phyloP scores from a whole-genome alignment of 2,329 filamentous ascomycete species.

The Colletotrichum orbiculare region DNA sequence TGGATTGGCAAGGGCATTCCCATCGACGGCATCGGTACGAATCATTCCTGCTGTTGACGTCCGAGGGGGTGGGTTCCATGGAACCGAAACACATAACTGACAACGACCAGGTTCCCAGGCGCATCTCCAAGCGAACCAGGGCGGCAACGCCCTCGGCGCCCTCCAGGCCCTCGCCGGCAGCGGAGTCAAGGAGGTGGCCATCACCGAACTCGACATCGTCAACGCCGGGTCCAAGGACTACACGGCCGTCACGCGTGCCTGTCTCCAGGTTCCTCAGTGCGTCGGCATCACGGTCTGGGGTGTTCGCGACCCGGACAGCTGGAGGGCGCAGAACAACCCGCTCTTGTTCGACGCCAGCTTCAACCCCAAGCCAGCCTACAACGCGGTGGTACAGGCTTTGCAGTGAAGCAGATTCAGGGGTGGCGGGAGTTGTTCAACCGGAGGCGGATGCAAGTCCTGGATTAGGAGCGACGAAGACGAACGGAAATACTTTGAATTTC shows the following conservation, averaged over 20 bases:
- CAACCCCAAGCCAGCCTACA: conserved; percentile 63
- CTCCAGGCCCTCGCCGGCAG: conserved; percentile 63
- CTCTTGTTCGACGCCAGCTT: conserved; percentile 65
- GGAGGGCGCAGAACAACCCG: conserved; percentile 60
- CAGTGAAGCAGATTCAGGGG: not conserved
- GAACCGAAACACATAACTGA: not conserved
- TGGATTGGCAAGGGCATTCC: conserved; percentile 71
- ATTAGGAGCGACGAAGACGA: too few species aligned
- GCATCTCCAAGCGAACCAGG: conserved; percentile 61
- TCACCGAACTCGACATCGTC: conserved; percentile 77
- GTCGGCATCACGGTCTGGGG: conserved; percentile 75
- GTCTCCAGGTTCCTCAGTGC: conserved; percentile 67
- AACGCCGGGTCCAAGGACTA: conserved; percentile 67
- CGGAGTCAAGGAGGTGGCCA: conserved; percentile 66
- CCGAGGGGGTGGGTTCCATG: too few species aligned
- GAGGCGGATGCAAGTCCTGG: too few species aligned
- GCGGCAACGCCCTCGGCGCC: conserved; percentile 57
- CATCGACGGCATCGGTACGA: conserved; percentile 69
- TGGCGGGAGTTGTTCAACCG: not conserved
- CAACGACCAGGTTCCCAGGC: conserved; percentile 57
- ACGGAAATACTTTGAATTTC: too few species aligned
- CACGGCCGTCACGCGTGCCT: conserved; percentile 67
- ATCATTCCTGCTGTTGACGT: not conserved
- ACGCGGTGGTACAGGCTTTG: conserved; percentile 53
- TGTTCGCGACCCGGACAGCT: conserved; percentile 61